These are phyloP conservation scores for Naganishia liquefaciens DNA, from an alignment of 1,284 basidiomycete genomes.

Conservation along the genomic window DNA sequence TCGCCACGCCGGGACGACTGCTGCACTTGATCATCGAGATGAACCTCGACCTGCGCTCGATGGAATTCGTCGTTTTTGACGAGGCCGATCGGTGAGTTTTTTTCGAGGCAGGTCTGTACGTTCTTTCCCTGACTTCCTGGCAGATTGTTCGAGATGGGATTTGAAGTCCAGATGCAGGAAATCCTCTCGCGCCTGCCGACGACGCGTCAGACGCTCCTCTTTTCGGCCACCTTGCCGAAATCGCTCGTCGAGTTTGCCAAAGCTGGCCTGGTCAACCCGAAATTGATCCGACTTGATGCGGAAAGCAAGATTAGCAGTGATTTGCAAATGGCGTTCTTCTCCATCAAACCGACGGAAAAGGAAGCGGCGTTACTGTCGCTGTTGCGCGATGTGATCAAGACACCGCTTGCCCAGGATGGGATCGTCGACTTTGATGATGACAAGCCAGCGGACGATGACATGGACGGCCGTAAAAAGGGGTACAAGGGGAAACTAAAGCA, in stretches of 20 bases:
- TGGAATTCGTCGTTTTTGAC: slow-evolving; percentile 94
- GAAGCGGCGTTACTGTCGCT: slow-evolving; percentile 85
- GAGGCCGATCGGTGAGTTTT: slow-evolving; percentile 75
- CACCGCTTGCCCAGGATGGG: slow-evolving; percentile 59
- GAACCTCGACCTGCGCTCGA: slow-evolving; percentile 85
- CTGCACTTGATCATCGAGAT: slow-evolving; percentile 96
- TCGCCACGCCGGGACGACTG: slow-evolving; percentile 95
- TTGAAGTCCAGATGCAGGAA: slow-evolving; percentile 86
- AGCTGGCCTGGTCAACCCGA: slow-evolving; percentile 90
- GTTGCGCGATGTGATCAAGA: slow-evolving; percentile 80
- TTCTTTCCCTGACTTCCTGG: neutral
- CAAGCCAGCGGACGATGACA: slow-evolving; percentile 27
- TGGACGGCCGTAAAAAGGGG: slow-evolving; percentile 54
- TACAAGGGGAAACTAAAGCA: slow-evolving; percentile 58
- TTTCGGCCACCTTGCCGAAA: slow-evolving; percentile 95
- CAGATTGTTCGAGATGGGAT: slow-evolving; percentile 95
- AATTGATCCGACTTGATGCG: slow-evolving; percentile 89
- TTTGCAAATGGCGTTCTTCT: slow-evolving; percentile 91
- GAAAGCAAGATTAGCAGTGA: slow-evolving; percentile 95
- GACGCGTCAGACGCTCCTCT: slow-evolving; percentile 85
- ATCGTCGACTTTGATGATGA: slow-evolving; percentile 47
- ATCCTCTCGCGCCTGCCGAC: slow-evolving; percentile 84
- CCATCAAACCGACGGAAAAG: slow-evolving; percentile 89
- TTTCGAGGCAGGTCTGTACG: neutral
- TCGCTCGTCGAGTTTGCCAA: slow-evolving; percentile 96